Evolutionary conservation across 441 rosid species (phyloP).

Genomic region (Codiaeum variegatum): DNA sequence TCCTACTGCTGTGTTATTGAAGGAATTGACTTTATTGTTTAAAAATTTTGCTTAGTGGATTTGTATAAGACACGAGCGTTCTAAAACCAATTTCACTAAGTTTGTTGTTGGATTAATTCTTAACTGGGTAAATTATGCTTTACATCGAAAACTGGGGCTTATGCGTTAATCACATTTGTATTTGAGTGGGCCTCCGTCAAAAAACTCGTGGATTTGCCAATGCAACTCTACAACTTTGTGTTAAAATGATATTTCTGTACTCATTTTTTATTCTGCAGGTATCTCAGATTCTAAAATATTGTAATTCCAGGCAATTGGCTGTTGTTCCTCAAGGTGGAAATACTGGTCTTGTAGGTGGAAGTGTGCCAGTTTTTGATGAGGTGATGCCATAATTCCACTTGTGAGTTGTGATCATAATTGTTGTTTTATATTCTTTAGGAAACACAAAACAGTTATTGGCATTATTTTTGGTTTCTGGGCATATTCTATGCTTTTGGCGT

Average conservation of each 20-base stretch:
- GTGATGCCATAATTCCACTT: conserved; percentile 28
- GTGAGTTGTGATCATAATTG: not conserved
- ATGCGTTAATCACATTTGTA: too few relatives aligned
- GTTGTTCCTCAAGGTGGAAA: conserved; percentile 99
- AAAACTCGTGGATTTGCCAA: not conserved
- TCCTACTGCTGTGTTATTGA: conserved; percentile 4
- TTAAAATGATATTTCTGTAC: not conserved
- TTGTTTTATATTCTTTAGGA: not conserved
- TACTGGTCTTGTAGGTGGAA: conserved; percentile 96
- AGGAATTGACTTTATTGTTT: not conserved
- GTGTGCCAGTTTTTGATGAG: conserved; percentile 96
- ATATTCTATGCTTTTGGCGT: not conserved
- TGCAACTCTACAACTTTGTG: not conserved
- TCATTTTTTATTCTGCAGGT: conserved; percentile 48
- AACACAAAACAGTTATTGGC: not conserved
- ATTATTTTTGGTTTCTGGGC: not conserved
- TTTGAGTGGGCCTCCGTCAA: not conserved
- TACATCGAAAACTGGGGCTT: not conserved
- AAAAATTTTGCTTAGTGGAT: not conserved
- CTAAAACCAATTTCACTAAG: not conserved
- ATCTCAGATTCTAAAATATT: conserved; percentile 67
- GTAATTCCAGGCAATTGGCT: conserved; percentile 73
- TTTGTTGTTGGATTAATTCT: not conserved
- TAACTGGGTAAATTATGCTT: not conserved
- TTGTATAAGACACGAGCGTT: not conserved